A percentile compares a stretch with the other conserved stretches of the same genome.
These are phyloP conservation scores for Gymnopus androsaceus DNA, from an alignment of 1,284 basidiomycete genomes.

Conservation along the genomic window DNA sequence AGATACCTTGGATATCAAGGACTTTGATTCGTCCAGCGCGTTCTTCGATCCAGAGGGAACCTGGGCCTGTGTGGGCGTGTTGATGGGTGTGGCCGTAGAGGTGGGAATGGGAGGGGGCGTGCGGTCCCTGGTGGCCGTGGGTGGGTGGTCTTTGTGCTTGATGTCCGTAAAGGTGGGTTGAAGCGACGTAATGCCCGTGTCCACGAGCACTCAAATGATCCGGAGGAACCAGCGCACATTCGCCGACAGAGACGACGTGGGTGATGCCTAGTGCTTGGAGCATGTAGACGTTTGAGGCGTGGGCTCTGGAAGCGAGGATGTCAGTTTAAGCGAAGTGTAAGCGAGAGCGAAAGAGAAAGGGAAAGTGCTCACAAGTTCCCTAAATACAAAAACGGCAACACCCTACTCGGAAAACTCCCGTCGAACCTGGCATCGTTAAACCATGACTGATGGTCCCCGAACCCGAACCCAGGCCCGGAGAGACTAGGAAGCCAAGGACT, in stretches of 20 bases:
- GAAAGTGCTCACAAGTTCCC: constrained; percentile 79
- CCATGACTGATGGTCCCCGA: constrained; percentile 83
- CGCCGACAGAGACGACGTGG: constrained; percentile 96
- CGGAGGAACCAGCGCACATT: constrained; percentile 83
- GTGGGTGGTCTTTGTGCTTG: too few relatives aligned
- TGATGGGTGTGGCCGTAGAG: constrained; percentile 29
- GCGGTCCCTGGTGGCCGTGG: too few relatives aligned
- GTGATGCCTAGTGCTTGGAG: constrained; percentile 95
- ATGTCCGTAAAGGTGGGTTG: constrained; percentile 13
- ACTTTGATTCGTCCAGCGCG: constrained; percentile 86
- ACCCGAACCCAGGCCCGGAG: too few relatives aligned
- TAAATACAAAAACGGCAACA: constrained; percentile 93
- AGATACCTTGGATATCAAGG: constrained; percentile 85
- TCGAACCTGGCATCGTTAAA: constrained; percentile 93
- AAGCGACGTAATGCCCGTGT: constrained; percentile 14
- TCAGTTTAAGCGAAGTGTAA: too few relatives aligned
- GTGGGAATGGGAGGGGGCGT: too few relatives aligned
- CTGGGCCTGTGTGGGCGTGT: constrained; percentile 50
- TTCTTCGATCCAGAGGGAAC: constrained; percentile 86
- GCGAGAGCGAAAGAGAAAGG: neutral
- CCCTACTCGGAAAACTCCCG: constrained; percentile 92
- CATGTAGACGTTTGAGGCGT: constrained; percentile 95
- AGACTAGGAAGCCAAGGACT: constrained; percentile 64
- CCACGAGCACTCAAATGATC: constrained; percentile 14
- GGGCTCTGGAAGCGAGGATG: constrained; percentile 61